Conservation (phyloP, 257 asterid species). For the Nicotiana knightiana region DNA sequence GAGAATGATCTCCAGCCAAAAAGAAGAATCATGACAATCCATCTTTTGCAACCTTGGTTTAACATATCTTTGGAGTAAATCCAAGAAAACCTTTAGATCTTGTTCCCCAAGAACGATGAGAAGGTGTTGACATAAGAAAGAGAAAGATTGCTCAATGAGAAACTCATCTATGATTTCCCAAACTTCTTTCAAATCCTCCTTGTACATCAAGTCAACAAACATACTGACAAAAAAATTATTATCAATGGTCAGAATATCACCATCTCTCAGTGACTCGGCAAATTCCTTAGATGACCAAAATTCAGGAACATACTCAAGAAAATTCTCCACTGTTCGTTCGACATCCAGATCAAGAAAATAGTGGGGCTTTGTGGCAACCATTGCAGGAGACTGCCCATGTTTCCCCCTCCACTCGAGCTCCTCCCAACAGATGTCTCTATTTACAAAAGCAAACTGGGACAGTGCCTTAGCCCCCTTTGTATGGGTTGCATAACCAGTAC, state of each 20-base stretch:
- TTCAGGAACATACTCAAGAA: constrained; percentile 85
- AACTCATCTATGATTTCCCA: constrained; percentile 76
- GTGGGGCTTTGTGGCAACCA: constrained; percentile 99
- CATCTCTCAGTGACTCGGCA: constrained; percentile 80
- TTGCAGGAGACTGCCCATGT: constrained; percentile 98
- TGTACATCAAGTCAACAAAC: constrained; percentile 74
- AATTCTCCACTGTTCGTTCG: constrained; percentile 78
- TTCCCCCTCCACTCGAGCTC: constrained; percentile 98
- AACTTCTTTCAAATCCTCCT: constrained; percentile 56
- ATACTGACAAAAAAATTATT: constrained; percentile 50
- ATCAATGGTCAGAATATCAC: constrained; percentile 64
- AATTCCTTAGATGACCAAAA: constrained; percentile 92
- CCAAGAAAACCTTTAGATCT: constrained; percentile 56
- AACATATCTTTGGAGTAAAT: constrained; percentile 53
- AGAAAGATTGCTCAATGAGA: constrained; percentile 69
- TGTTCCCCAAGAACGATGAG: constrained; percentile 73
- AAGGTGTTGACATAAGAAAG: constrained; percentile 77
- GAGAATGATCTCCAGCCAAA: constrained; percentile 67
- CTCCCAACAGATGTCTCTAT: constrained; percentile 96
- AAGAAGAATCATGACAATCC: constrained; percentile 31
- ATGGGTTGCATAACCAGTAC: constrained; percentile 50
- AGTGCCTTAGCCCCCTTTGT: constrained; percentile 90
- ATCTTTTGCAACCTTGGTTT: constrained; percentile 37
- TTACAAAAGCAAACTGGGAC: constrained; percentile 82
- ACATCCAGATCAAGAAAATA: constrained; percentile 97